Conservation (phyloP, 257 asterid species). For the Thymus mandschuricus region DNA sequence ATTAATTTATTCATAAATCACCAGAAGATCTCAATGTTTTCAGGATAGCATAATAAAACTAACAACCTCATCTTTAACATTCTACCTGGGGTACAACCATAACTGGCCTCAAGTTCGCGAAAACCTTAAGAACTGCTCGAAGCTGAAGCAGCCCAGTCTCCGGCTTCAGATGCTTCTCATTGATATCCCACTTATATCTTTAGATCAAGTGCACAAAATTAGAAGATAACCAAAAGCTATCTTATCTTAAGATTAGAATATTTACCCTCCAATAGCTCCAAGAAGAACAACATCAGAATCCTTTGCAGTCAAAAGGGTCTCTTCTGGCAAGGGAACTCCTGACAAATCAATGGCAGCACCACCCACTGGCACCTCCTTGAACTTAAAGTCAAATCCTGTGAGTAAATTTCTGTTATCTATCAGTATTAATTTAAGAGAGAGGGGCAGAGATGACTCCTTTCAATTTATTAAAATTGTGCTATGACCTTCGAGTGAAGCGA, state of each 20-base stretch:
- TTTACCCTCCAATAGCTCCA: conserved; percentile 99
- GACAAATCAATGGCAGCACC: conserved; percentile 95
- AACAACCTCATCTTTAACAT: conserved; percentile 11
- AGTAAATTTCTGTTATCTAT: conserved; percentile 7
- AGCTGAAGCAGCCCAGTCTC: conserved; percentile 98
- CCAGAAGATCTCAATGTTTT: conserved; percentile 1
- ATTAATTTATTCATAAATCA: conserved; percentile 6
- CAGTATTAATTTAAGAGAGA: background rate
- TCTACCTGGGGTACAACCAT: conserved; percentile 90
- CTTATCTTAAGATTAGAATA: background rate
- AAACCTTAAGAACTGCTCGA: conserved; percentile 88
- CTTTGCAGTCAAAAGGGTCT: conserved; percentile 81
- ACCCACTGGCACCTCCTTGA: conserved; percentile 93
- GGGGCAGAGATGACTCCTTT: background rate
- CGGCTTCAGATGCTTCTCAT: conserved; percentile 95
- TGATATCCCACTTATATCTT: conserved; percentile 97
- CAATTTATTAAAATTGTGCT: background rate
- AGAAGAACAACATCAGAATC: conserved; percentile 92
- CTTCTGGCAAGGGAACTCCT: conserved; percentile 93
- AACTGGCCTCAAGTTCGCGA: conserved; percentile 97
- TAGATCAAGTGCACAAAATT: conserved; percentile 21
- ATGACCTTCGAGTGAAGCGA: conserved; percentile 78
- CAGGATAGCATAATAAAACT: conserved; percentile 18
- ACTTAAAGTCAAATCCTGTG: conserved; percentile 74
- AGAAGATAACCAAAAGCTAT: conserved; percentile 2